Conservation (phyloP, 495 filamentous ascomycete genomes). For the Oidiodendron maius region DNA sequence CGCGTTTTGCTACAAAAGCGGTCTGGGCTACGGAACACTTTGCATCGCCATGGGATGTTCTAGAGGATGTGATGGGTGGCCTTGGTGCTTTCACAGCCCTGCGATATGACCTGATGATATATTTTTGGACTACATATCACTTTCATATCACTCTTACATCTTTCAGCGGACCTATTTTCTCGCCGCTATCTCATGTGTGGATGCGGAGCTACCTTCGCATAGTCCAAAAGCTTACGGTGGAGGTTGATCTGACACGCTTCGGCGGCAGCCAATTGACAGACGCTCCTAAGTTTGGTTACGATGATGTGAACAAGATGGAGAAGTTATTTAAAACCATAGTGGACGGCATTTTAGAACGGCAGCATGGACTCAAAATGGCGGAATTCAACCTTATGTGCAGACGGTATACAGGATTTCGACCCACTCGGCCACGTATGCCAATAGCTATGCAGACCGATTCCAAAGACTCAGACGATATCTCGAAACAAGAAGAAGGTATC, state of each 20-base stretch:
- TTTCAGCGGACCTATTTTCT: slow-evolving; percentile 14
- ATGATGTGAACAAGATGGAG: slow-evolving; percentile 7
- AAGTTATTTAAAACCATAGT: slow-evolving; percentile 3
- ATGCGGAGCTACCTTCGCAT: slow-evolving; percentile 5
- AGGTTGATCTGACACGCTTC: slow-evolving; percentile 20
- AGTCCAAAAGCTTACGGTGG: slow-evolving; percentile 19
- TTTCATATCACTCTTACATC: slow-evolving; percentile 20
- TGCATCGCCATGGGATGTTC: slow-evolving; percentile 14
- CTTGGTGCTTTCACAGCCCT: slow-evolving; percentile 9
- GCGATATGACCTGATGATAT: slow-evolving; percentile 17
- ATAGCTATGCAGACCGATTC: not conserved
- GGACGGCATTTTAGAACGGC: slow-evolving; percentile 1
- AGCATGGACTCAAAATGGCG: slow-evolving; percentile 1
- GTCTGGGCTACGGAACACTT: slow-evolving; percentile 15
- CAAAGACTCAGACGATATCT: not conserved
- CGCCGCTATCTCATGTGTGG: slow-evolving; percentile 20
- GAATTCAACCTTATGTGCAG: slow-evolving; percentile 18
- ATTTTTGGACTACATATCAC: slow-evolving; percentile 21
- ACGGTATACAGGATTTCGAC: slow-evolving; percentile 8
- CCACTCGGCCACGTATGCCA: too few relatives aligned
- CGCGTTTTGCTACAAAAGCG: slow-evolving; percentile 12
- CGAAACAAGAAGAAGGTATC: not conserved
- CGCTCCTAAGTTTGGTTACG: slow-evolving; percentile 6
- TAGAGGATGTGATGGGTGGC: slow-evolving; percentile 17
- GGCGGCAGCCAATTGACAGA: slow-evolving; percentile 7